Conservation (phyloP, 1,284 basidiomycete species). For the Xanthoconium separans region DNA sequence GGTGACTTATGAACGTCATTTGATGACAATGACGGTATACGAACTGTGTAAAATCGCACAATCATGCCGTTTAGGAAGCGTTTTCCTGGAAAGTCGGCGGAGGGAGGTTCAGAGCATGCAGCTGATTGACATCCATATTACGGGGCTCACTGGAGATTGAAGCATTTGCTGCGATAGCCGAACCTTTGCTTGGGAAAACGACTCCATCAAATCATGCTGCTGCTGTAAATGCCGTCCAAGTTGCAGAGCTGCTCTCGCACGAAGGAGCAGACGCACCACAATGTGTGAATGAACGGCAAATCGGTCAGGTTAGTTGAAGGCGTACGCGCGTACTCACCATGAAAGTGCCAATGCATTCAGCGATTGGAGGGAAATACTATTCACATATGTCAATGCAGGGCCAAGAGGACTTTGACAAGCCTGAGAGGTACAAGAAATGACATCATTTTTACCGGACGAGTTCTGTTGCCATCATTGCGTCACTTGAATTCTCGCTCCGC, state of each 20-base stretch:
- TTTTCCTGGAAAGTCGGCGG: neutral
- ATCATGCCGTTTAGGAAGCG: neutral
- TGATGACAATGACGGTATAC: neutral
- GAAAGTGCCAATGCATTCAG: neutral
- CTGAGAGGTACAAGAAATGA: neutral
- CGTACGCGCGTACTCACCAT: too few species aligned
- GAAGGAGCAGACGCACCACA: neutral
- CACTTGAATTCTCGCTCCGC: neutral
- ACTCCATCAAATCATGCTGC: neutral
- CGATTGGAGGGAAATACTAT: neutral
- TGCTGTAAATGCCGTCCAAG: neutral
- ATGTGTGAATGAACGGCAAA: neutral
- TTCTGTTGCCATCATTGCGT: neutral
- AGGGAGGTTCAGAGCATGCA: neutral
- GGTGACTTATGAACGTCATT: neutral
- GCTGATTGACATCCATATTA: neutral
- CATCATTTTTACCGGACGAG: too few species aligned
- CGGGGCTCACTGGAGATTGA: neutral
- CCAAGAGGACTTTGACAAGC: neutral
- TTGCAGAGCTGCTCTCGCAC: neutral
- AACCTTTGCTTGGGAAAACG: neutral
- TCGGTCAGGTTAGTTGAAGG: neutral
- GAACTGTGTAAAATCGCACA: neutral
- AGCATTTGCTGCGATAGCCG: neutral
- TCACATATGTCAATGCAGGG: neutral